Base-by-base conservation (phyloP, 441 rosid genomes). In the Syzygium malaccense region DNA sequence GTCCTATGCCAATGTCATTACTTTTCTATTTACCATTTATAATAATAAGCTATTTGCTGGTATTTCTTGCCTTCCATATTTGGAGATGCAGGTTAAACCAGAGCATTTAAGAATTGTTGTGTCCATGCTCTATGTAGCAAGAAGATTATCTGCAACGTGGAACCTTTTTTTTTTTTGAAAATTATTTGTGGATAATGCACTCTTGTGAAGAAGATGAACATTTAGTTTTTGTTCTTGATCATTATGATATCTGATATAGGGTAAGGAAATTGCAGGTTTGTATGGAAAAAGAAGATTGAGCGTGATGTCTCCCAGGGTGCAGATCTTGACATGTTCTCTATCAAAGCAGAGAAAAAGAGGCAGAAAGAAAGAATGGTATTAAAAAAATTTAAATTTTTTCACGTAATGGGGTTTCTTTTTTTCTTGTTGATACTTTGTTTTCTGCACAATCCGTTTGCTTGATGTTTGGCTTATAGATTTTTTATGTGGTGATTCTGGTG, bases 241-340 rank as follows among this genome's bases (percentile, higher is more conserved):
- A 28, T 48, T 37, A 10, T n/a, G 56, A 19, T 48, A 55, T 71
- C 84, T 89, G 49, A 28, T 87, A 17, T 55, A 37, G 51, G n/a
- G 60, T 87, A 88, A 64, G 41, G 32, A 64, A 45, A 58, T 68
- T 93, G 88, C 93, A 98, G 98, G 87, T 97, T 97, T 92, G 99
- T 98, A 25, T 98, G 99, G 98, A 91, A 96, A 80, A 98, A 98
- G 93, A 97, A 97, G 92, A 98, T 98, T 86, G 99, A 96, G 90
- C 94, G 93, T 10, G 99, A 97, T 93, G 96, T 98, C 86, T 8
- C 92, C 66, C 95, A 93, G 54, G 98, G 99, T 30, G 97, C 89
- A n/a, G 90, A 96, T 0, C 92, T 97, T 66, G 98, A 95, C 3
- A 92, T 33, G 86, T 98, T 95, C 89, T 94, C 99, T 2, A 91